Base-by-base conservation (phyloP, 805 yeast genomes). In the baker's yeast (Saccharomyces cerevisiae) region DNA sequence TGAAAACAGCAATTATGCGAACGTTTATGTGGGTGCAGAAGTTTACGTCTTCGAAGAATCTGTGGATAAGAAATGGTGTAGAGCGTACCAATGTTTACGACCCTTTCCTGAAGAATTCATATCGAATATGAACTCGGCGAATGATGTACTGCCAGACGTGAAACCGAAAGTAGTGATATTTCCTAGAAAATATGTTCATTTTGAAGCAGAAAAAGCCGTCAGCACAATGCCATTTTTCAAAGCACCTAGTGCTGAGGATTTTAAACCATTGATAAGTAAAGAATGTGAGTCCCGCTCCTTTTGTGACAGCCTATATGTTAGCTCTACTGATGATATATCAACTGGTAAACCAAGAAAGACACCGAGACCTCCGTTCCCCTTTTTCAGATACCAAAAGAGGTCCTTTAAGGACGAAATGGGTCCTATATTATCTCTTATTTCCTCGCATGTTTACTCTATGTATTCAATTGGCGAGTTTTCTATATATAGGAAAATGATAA, bases 21-120 rank as follows among this genome's bases (percentile, higher is more conserved):
- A 85, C 65, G 68, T 85, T 48, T 84, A 81, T 63, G 84, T 84
- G 22, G 96, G 96, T 36, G 95, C 88, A 68, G 88, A 84, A 58
- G 82, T 86, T 31, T 87, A 79, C 66, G 73, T 87, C 21, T 86
- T 88, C 64, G 96, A 89, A 72, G 78, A 49, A 74, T 79, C 68
- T 68, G 72, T 46, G 5, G 66, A 67, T 51, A 75, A 76, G 22
- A 78, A 78, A 57, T 89, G 96, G 96, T 89, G 83, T 26, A 76
- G 96, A 61, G 96, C 90, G 11, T 89, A 89, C 67, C 76, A 81
- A 3, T 72, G 85, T 36, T 73, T 84, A 41, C 78, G 82, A 55
- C 91, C 95, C 6, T 71, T 82, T 52, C 92, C 92, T 0, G 76
- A 81, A 31, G 89, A 84, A 64, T 85, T 82, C 68, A 78, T 84